These are phyloP conservation scores for Gracilaria caudata DNA, from an alignment of 23 red algal genomes.

Conservation along the genomic window DNA sequence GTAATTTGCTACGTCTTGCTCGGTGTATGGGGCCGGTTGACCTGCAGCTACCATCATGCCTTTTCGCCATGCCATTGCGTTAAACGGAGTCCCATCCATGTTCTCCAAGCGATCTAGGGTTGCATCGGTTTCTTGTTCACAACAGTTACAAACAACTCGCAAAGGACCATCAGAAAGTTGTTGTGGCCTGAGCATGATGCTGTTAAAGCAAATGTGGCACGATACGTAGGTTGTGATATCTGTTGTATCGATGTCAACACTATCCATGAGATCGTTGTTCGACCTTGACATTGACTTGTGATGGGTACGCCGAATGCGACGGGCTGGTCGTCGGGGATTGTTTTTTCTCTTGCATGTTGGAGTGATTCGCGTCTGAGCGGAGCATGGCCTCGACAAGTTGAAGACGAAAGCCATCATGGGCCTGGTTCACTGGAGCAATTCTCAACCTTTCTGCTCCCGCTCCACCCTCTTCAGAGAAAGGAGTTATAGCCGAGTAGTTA, in stretches of 20 bases:
- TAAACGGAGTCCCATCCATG: conserved; percentile 69
- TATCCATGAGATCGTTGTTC: conserved; percentile 12
- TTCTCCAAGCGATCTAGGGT: conserved; percentile 54
- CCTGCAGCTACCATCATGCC: conserved; percentile 22
- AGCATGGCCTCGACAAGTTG: neutral
- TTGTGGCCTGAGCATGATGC: conserved; percentile 65
- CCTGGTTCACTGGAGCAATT: neutral
- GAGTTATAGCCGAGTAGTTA: too few relatives aligned
- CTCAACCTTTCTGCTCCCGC: conserved; percentile 34
- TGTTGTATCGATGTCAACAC: conserved; percentile 65
- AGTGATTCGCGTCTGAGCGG: neutral
- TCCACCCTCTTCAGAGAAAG: conserved; percentile 55
- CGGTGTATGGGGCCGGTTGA: conserved; percentile 22
- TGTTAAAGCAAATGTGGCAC: conserved; percentile 69
- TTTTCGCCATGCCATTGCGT: conserved; percentile 47
- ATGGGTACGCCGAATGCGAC: conserved; percentile 7
- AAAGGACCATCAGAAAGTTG: conserved; percentile 39
- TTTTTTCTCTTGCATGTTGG: conserved; percentile 21
- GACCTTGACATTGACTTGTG: neutral
- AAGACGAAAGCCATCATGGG: conserved; percentile 1
- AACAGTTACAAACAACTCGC: conserved; percentile 55
- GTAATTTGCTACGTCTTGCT: neutral
- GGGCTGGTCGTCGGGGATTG: neutral
- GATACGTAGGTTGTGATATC: conserved; percentile 71
- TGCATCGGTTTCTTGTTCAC: conserved; percentile 29